Evolutionary conservation across 1,284 basidiomycete genomes (phyloP).

Genomic region (Trametes polyzona): DNA sequence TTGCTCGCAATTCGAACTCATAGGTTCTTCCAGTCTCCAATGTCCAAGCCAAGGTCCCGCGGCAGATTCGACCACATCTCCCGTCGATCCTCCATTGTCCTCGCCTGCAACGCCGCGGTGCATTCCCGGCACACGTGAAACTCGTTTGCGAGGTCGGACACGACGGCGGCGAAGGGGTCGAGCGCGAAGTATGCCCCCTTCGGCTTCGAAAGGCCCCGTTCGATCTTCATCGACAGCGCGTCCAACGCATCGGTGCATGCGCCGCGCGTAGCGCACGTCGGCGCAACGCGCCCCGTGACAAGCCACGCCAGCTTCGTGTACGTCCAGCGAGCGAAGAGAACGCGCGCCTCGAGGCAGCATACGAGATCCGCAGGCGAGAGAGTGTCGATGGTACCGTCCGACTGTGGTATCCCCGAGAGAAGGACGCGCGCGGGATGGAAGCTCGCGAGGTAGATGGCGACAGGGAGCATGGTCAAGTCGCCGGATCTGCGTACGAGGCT

Average conservation of each 20-base stretch:
- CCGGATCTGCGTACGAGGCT: conserved; percentile 9
- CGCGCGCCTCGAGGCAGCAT: conserved; percentile 2
- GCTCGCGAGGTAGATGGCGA: conserved; percentile 8
- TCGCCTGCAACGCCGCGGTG: neutral
- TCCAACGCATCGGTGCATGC: neutral
- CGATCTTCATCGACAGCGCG: neutral
- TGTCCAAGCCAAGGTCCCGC: neutral
- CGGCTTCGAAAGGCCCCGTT: neutral
- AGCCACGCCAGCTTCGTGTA: conserved; percentile 5
- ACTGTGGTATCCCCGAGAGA: neutral
- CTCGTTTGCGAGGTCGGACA: neutral
- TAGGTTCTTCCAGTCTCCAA: neutral
- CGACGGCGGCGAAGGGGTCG: neutral
- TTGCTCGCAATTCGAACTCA: neutral
- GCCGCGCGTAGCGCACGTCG: neutral
- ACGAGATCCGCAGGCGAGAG: neutral
- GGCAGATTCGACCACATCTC: neutral
- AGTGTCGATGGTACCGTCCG: neutral
- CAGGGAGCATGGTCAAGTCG: conserved; percentile 6
- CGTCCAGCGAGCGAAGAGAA: conserved; percentile 2
- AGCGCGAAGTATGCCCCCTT: neutral
- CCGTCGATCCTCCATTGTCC: neutral
- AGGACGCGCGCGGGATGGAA: neutral
- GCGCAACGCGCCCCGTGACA: neutral
- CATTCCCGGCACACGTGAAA: neutral